These are phyloP conservation scores for Suillus weaverae DNA, from an alignment of 768 basidiomycete species.

Conservation along the genomic window DNA sequence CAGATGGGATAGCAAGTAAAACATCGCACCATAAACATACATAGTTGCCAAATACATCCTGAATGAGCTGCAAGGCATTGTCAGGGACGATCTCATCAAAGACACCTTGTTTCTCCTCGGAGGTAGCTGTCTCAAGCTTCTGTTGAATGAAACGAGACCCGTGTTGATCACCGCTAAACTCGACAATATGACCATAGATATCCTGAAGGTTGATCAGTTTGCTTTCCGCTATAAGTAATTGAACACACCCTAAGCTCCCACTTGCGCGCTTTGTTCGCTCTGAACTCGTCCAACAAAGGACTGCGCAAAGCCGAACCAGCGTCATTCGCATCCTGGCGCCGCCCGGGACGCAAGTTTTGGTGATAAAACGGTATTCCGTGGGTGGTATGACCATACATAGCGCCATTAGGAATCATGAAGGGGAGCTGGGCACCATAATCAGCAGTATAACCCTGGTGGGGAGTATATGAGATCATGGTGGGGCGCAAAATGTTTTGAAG, in stretches of 20 bases:
- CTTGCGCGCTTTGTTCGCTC: conserved; percentile 70
- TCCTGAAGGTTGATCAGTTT: conserved; percentile 52
- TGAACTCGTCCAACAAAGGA: conserved; percentile 80
- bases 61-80: conserved; percentile 73
- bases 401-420: conserved; percentile 43
- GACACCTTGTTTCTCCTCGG: conserved; percentile 74
- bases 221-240: not conserved
- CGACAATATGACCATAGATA: conserved; percentile 79
- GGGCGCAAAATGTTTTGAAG: conserved; percentile 43
- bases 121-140: conserved; percentile 72
- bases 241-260: conserved; percentile 77
- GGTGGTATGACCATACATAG: conserved; percentile 45
- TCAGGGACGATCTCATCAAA: conserved; percentile 88
- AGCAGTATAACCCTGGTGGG: conserved; percentile 40
- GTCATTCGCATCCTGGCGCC: conserved; percentile 44
- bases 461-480: conserved; percentile 40
- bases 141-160: conserved; percentile 99
- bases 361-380: conserved; percentile 37
- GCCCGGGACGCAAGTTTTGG: conserved; percentile 43
- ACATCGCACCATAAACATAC: conserved; percentile 42
- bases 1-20: conserved; percentile 6
- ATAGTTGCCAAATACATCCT: conserved; percentile 97
- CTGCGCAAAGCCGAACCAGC: conserved; percentile 52
- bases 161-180: conserved; percentile 93
- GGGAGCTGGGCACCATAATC: conserved; percentile 52